Evolutionary conservation across 108 stramenopile genomes (phyloP).

Genomic region (Bacterosira constricta): DNA sequence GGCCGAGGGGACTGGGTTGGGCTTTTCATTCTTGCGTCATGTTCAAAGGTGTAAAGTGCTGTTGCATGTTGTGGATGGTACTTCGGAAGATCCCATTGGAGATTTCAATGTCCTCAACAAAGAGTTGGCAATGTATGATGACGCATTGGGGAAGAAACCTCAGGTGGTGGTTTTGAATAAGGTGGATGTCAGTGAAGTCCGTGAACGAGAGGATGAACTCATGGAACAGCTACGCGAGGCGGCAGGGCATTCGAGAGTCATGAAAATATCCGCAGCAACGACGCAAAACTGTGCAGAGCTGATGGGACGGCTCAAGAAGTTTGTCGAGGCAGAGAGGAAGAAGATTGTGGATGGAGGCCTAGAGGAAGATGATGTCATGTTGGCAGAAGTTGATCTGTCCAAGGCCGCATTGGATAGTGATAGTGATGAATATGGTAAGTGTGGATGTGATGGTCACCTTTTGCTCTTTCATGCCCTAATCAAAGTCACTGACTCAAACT

Average conservation of each 20-base stretch:
- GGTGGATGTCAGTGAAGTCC: conserved; percentile 87
- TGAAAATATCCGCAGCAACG: conserved; percentile 88
- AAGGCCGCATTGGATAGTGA: conserved; percentile 80
- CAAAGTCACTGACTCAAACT: neutral
- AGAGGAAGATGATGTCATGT: conserved; percentile 68
- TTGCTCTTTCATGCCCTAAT: neutral
- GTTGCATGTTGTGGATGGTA: conserved; percentile 95
- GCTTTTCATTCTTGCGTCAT: conserved; percentile 89
- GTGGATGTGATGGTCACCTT: neutral
- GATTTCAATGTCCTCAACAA: conserved; percentile 93
- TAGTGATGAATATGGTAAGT: conserved; percentile 84
- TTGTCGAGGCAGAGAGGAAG: conserved; percentile 76
- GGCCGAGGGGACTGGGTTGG: conserved; percentile 83
- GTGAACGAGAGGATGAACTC: conserved; percentile 71
- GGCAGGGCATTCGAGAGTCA: conserved; percentile 82
- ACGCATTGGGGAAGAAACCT: conserved; percentile 85
- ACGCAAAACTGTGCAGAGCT: conserved; percentile 88
- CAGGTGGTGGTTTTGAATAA: conserved; percentile 98
- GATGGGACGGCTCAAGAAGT: conserved; percentile 91
- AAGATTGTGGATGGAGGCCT: conserved; percentile 72
- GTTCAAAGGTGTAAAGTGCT: conserved; percentile 92
- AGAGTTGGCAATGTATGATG: conserved; percentile 88
- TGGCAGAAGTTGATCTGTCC: conserved; percentile 82
- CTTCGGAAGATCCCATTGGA: conserved; percentile 90
- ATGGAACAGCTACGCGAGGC: conserved; percentile 68